These are phyloP conservation scores for Neoboletus brunneissimus DNA, from an alignment of 768 basidiomycete genomes.

Conservation along the genomic window DNA sequence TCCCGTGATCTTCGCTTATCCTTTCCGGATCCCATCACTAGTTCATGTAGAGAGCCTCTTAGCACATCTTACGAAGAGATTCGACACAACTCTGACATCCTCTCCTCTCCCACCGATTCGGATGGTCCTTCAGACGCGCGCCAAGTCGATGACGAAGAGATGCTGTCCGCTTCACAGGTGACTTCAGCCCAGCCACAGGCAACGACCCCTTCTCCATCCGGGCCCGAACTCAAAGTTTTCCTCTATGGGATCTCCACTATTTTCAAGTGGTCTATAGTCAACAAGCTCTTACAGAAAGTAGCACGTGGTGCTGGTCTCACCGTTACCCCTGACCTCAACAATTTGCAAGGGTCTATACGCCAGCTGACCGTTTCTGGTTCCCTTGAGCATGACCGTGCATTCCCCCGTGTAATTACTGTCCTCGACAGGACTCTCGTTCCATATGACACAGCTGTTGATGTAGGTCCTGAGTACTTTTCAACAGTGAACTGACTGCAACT, in stretches of 20 bases:
- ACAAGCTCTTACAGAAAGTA: constrained; percentile 56
- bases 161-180: constrained; percentile 17
- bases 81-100: constrained; percentile 39
- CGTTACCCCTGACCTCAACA: constrained; percentile 20
- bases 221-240: constrained; percentile 54
- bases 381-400: constrained; percentile 23
- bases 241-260: constrained; percentile 63
- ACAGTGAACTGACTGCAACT: constrained; percentile 31
- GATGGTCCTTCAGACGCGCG: constrained; percentile 14
- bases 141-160: constrained; percentile 34
- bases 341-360: constrained; percentile 22
- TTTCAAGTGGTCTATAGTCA: constrained; percentile 61
- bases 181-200: constrained; percentile 34
- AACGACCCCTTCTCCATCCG: constrained; percentile 24
- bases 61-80: constrained; percentile 57
- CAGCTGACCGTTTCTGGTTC: constrained; percentile 28
- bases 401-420: constrained; percentile 36
- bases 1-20: constrained; percentile 74
- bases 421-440: constrained; percentile 35
- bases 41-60: constrained; percentile 58
- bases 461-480: constrained; percentile 26
- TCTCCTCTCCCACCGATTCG: constrained; percentile 18
- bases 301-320: constrained; percentile 37
- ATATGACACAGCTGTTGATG: constrained; percentile 19
- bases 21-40: constrained; percentile 80